Percentiles rank a stretch among this genome's conserved stretches.
phyloP scores from a whole-genome alignment of 148 eudicot species.

The Pouteria glomerata region DNA sequence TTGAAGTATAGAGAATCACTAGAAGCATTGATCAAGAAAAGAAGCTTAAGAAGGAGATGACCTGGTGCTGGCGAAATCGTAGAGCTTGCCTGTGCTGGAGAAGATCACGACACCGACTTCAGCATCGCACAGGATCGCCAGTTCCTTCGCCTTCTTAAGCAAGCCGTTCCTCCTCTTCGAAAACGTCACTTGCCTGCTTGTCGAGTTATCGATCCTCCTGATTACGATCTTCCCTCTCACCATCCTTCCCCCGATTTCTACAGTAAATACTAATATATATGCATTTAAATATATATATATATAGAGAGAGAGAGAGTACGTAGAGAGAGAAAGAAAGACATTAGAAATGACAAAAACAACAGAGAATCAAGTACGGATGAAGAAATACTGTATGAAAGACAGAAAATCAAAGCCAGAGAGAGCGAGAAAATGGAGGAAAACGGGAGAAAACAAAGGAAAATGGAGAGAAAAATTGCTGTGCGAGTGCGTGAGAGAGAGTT shows the following conservation, averaged over 20 bases:
- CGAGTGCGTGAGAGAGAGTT: neutral
- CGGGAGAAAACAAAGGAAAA: neutral
- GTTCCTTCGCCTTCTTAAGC: slow-evolving; percentile 57
- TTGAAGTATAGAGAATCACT: neutral
- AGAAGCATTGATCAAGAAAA: neutral
- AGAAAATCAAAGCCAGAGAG: slow-evolving; percentile 5
- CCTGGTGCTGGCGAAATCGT: slow-evolving; percentile 54
- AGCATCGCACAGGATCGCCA: slow-evolving; percentile 61
- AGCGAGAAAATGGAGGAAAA: neutral
- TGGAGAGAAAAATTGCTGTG: neutral
- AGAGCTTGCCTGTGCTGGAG: slow-evolving; percentile 53
- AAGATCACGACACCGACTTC: slow-evolving; percentile 60
- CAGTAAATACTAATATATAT: no score
- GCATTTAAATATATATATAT: no score
- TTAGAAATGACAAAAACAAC: neutral
- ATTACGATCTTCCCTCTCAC: slow-evolving; percentile 65
- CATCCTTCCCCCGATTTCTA: slow-evolving; percentile 21
- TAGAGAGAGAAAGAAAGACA: neutral
- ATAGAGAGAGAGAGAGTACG: neutral
- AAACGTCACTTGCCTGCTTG: slow-evolving; percentile 62
- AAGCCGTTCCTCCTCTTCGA: slow-evolving; percentile 55
- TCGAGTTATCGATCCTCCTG: slow-evolving; percentile 56
- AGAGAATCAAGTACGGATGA: neutral
- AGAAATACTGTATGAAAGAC: neutral
- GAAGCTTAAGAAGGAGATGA: slow-evolving; percentile 3